phyloP scores from a whole-genome alignment of 2,329 filamentous ascomycete genomes.

The Diatrype stigma region DNA sequence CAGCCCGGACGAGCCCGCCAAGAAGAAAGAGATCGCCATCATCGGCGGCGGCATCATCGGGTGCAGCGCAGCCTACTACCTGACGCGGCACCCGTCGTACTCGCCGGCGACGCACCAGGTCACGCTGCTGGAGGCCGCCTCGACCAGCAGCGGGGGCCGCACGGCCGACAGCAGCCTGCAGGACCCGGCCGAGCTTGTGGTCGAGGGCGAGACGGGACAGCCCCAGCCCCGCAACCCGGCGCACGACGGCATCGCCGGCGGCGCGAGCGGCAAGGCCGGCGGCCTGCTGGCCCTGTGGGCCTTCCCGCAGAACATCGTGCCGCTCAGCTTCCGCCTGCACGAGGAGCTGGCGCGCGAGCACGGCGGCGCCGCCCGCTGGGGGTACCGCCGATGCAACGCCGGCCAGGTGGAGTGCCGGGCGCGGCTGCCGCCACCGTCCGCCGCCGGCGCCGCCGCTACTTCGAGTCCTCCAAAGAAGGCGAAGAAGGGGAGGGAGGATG shows the following conservation, averaged over 20 bases:
- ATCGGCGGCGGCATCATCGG: constrained; percentile 73
- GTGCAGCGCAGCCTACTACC: constrained; percentile 68
- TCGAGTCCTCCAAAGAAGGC: not conserved
- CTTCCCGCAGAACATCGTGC: constrained; percentile 66
- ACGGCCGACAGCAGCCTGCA: constrained; percentile 27
- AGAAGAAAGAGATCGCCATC: constrained; percentile 28
- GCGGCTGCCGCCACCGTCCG: constrained; percentile 21
- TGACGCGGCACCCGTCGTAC: constrained; percentile 67
- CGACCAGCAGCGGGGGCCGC: constrained; percentile 32
- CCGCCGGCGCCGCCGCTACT: not conserved
- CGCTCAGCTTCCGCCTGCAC: constrained; percentile 66
- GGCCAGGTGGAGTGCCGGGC: constrained; percentile 28
- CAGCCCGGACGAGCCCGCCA: too few relatives aligned
- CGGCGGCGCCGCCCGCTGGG: constrained; percentile 63
- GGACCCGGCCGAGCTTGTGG: constrained; percentile 25
- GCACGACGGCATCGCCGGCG: constrained; percentile 58
- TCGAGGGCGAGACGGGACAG: constrained; percentile 5
- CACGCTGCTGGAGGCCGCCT: constrained; percentile 67
- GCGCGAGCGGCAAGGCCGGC: constrained; percentile 74
- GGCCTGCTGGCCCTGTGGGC: constrained; percentile 72
- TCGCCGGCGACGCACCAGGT: constrained; percentile 61
- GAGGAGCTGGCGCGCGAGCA: constrained; percentile 66
- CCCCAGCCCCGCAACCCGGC: constrained; percentile 19
- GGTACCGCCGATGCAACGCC: constrained; percentile 51
- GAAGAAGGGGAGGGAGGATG: not conserved